Conservation (phyloP, 169 alveolate species). For the Theileria orientalis region DNA sequence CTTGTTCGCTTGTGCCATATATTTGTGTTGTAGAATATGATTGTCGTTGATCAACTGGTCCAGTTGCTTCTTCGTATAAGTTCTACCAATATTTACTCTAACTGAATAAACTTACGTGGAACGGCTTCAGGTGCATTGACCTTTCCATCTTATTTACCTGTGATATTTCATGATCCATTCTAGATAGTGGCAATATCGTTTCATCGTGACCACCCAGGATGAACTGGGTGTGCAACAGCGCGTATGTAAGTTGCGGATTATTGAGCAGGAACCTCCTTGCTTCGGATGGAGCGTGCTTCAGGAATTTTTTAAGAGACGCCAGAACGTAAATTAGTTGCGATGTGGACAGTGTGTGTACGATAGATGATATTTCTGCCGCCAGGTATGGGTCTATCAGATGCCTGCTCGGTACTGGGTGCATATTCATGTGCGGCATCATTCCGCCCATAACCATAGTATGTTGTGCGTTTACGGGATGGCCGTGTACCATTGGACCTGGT, state of each 20-base stretch:
- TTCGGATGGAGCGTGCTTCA: conserved; percentile 39
- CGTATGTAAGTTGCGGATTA: conserved; percentile 66
- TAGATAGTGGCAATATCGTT: conserved; percentile 32
- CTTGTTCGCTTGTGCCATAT: no score
- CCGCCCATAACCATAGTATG: background rate
- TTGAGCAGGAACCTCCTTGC: conserved; percentile 50
- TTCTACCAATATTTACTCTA: background rate
- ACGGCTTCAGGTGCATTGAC: conserved; percentile 3
- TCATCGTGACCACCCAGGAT: conserved; percentile 56
- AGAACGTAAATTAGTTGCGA: conserved; percentile 58
- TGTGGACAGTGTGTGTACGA: conserved; percentile 60
- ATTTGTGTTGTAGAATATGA: no score
- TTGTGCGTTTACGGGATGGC: background rate
- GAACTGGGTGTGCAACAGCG: conserved; percentile 54
- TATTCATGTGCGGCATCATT: conserved; percentile 12
- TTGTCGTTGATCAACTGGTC: no score
- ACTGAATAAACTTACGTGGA: conserved; percentile 4
- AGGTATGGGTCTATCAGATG: conserved; percentile 43
- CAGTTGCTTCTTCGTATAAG: background rate
- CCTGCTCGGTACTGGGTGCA: background rate
- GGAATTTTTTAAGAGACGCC: conserved; percentile 40
- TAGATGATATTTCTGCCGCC: conserved; percentile 68
- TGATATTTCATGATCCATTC: conserved; percentile 35
- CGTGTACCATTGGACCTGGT: conserved; percentile 1
- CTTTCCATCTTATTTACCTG: conserved; percentile 45